phyloP scores from a whole-genome alignment of 805 yeast species.

The Candida chilensis region DNA sequence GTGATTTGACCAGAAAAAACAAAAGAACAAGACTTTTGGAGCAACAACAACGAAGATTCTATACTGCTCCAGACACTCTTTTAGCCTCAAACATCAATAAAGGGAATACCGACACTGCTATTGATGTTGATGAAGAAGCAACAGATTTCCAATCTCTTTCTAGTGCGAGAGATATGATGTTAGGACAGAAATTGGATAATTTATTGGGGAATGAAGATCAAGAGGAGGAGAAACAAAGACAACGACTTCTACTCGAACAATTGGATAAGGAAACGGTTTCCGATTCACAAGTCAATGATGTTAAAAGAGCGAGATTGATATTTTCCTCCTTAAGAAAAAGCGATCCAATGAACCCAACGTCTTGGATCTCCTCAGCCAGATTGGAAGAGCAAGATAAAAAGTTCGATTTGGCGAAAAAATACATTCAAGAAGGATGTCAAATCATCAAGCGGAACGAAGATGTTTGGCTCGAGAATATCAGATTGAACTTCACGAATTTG shows the following conservation, averaged over 20 bases:
- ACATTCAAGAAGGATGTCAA: conserved; percentile 70
- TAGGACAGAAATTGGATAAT: conserved; percentile 44
- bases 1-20: conserved; percentile 75
- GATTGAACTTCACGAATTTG: conserved; percentile 41
- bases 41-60: conserved; percentile 57
- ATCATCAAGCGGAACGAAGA: conserved; percentile 58
- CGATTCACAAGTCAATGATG: conserved; percentile 39
- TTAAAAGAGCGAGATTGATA: conserved; percentile 47
- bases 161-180: conserved; percentile 51
- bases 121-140: conserved; percentile 8
- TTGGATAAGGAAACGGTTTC: conserved; percentile 6
- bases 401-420: conserved; percentile 41
- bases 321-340: conserved; percentile 61
- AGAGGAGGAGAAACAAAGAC: no score
- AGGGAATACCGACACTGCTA: conserved; percentile 5
- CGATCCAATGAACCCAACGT: conserved; percentile 64
- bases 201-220: conserved; percentile 3
- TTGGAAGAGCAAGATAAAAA: conserved; percentile 62
- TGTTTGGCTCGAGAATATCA: conserved; percentile 75
- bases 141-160: conserved; percentile 48
- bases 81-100: conserved; percentile 19
- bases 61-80: conserved; percentile 76
- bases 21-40: conserved; percentile 59
- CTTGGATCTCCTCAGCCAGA: conserved; percentile 84
- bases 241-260: no score